Conservation (phyloP, 1,139 yeast species). For the Entelexis sorbosivorans region DNA sequence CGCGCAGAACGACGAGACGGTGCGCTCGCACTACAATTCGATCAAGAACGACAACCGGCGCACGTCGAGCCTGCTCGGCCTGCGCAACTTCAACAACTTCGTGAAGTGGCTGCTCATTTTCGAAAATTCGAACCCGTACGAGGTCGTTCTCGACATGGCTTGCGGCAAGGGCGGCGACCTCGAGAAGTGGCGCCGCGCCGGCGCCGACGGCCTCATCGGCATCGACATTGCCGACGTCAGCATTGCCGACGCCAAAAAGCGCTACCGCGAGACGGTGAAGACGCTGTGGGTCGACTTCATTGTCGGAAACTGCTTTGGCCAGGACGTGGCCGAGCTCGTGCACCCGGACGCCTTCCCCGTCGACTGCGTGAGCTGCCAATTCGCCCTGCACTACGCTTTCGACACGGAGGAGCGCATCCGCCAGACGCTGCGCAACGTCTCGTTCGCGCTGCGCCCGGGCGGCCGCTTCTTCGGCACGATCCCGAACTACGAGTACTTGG, state of each 20-base stretch:
- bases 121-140: slow-evolving; percentile 41
- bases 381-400: slow-evolving; percentile 89
- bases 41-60: slow-evolving; percentile 67
- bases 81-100: slow-evolving; percentile 83
- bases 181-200: slow-evolving; percentile 72
- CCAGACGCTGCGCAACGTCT: slow-evolving; percentile 59
- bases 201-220: slow-evolving; percentile 70
- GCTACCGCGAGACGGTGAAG: slow-evolving; percentile 46
- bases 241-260: slow-evolving; percentile 66
- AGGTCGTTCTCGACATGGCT: slow-evolving; percentile 69
- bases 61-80: slow-evolving; percentile 71
- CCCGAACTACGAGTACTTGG: slow-evolving; percentile 66
- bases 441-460: slow-evolving; percentile 64
- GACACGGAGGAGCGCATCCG: slow-evolving; percentile 73
- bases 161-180: slow-evolving; percentile 99
- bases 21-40: slow-evolving; percentile 75
- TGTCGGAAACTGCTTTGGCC: slow-evolving; percentile 83
- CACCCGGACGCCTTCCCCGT: slow-evolving; percentile 69
- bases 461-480: slow-evolving; percentile 88
- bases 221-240: slow-evolving; percentile 87
- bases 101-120: slow-evolving; percentile 79
- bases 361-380: slow-evolving; percentile 80
- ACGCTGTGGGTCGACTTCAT: slow-evolving; percentile 62
- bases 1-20: slow-evolving; percentile 28
- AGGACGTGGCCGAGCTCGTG: slow-evolving; percentile 58